Evolutionary conservation across 345 rosid genomes (phyloP).

Genomic region (Cardamine chenopodiifolia): DNA sequence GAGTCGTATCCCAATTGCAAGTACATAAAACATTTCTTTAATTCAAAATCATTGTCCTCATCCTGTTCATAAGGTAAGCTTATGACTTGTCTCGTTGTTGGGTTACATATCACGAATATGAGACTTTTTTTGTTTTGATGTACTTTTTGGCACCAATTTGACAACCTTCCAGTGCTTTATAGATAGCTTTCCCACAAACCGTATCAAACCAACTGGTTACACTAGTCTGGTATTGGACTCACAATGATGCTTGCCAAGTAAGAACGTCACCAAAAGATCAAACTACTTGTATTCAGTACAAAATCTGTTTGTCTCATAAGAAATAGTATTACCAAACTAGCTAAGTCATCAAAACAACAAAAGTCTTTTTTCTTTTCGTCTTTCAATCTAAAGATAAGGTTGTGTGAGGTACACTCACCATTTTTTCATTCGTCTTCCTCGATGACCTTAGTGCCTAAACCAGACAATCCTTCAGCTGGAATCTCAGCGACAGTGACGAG

Average conservation of each 20-base stretch:
- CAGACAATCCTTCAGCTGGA: constrained; percentile 55
- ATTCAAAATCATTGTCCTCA: no score
- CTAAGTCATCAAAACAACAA: constrained; percentile 24
- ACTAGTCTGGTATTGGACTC: background rate
- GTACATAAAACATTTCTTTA: no score
- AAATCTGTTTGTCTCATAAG: background rate
- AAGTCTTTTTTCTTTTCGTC: background rate
- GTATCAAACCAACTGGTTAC: no score
- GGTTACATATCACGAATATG: no score
- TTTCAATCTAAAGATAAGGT: constrained; percentile 26
- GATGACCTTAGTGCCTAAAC: constrained; percentile 58
- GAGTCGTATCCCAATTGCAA: no score
- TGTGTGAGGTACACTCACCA: background rate
- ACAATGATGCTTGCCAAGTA: background rate
- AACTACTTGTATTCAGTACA: background rate
- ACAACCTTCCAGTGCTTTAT: no score
- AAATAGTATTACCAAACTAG: constrained; percentile 12
- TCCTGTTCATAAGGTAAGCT: no score
- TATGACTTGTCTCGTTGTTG: no score
- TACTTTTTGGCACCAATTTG: no score
- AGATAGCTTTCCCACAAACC: no score
- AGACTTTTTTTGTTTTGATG: no score
- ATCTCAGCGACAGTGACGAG: constrained; percentile 61
- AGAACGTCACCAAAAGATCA: background rate
- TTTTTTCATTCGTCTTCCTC: constrained; percentile 55